These are phyloP conservation scores for Hippophae tibetana DNA, from an alignment of 306 rosid species.

Conservation along the genomic window DNA sequence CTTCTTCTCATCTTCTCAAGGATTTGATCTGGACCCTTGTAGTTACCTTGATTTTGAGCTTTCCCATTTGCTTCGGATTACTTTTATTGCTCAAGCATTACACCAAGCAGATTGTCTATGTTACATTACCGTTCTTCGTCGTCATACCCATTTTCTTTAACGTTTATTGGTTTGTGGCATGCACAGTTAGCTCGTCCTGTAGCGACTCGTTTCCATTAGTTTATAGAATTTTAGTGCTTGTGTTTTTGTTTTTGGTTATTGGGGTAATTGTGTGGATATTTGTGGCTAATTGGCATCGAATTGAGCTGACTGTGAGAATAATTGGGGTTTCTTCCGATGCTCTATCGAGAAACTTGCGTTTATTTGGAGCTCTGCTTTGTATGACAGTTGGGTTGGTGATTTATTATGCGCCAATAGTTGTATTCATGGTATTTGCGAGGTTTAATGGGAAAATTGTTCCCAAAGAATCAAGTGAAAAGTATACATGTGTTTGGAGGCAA, in stretches of 20 bases:
- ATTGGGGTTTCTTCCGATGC: conserved; percentile 76
- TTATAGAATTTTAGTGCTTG: conserved; percentile 51
- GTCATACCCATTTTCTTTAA: conserved; percentile 58
- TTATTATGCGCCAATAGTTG: conserved; percentile 59
- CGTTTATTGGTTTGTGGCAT: conserved; percentile 88
- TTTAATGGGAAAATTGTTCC: conserved; percentile 54
- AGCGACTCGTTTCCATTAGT: conserved; percentile 50
- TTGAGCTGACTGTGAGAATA: conserved; percentile 69
- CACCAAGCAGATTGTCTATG: conserved; percentile 74
- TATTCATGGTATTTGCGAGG: conserved; percentile 71
- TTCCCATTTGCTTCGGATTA: conserved; percentile 52
- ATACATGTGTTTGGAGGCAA: conserved; percentile 72
- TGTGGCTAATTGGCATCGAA: conserved; percentile 69
- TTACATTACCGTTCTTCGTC: conserved; percentile 54
- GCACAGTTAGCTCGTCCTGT: conserved; percentile 53
- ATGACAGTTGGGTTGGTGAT: conserved; percentile 47
- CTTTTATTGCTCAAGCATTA: conserved; percentile 65
- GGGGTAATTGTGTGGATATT: conserved; percentile 73
- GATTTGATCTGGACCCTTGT: conserved; percentile 70
- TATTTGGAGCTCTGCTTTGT: conserved; percentile 57
- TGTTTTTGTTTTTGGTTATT: conserved; percentile 47
- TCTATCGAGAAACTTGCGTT: conserved; percentile 48
- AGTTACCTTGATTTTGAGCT: conserved; percentile 43
- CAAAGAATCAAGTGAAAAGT: conserved; percentile 26
- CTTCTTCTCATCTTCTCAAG: conserved; percentile 30